Conservation (phyloP, 371 early-diverging fungal species). For the Actinomortierella wolfii region DNA sequence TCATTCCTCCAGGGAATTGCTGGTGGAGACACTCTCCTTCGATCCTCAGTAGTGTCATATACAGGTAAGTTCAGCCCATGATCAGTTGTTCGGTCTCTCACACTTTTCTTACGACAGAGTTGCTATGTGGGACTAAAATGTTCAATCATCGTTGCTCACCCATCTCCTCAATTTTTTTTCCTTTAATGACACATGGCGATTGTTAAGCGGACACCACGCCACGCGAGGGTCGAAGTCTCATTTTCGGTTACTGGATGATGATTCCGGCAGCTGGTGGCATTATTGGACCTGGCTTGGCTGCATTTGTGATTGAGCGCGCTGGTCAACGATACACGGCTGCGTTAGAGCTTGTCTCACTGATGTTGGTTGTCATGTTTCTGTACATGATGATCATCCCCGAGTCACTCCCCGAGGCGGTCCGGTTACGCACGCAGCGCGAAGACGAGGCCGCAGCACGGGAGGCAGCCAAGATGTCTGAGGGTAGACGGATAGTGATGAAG, state of each 20-base stretch:
- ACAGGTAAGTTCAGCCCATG: too few species aligned
- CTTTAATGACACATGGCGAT: neutral
- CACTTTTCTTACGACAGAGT: too few species aligned
- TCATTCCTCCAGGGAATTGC: conserved; percentile 9
- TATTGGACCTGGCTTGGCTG: conserved; percentile 9
- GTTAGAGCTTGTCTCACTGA: too few species aligned
- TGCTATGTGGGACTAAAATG: too few species aligned
- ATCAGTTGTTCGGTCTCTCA: too few species aligned
- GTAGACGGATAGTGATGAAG: too few species aligned
- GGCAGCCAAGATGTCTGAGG: too few species aligned
- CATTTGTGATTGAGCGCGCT: neutral
- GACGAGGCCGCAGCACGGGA: too few species aligned
- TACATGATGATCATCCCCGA: conserved; percentile 15
- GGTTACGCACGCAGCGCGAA: too few species aligned
- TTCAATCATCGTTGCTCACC: too few species aligned
- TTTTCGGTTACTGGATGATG: conserved; percentile 16
- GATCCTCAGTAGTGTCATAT: conserved; percentile 13
- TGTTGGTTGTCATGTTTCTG: neutral
- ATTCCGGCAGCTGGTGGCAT: conserved; percentile 7
- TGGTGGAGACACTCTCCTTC: conserved; percentile 12
- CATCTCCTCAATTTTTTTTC: neutral
- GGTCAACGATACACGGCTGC: neutral
- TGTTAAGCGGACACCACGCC: conserved; percentile 16
- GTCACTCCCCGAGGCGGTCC: conserved; percentile 5
- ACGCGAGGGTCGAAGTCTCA: conserved; percentile 7